Evolutionary conservation across 2,329 filamentous ascomycete species (phyloP).

Genomic region (Setomelanomma holmii): DNA sequence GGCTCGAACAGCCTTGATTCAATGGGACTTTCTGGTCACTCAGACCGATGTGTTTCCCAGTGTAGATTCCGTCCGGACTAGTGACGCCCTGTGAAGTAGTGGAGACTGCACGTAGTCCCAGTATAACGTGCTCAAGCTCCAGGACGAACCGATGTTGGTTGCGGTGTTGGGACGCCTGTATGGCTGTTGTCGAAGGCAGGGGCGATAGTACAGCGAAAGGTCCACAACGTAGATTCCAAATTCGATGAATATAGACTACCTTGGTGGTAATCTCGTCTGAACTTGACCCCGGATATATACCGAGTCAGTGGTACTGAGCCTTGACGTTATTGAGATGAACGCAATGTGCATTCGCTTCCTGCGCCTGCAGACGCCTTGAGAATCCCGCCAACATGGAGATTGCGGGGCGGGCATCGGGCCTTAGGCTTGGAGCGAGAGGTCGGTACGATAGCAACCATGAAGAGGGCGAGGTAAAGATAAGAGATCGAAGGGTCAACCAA

Average conservation of each 20-base stretch:
- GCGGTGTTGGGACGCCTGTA: too few species aligned
- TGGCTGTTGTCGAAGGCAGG: too few species aligned
- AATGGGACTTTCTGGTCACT: too few species aligned
- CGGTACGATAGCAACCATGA: slow-evolving; percentile 4
- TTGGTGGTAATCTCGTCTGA: not conserved
- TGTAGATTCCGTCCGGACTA: too few species aligned
- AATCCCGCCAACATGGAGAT: slow-evolving; percentile 7
- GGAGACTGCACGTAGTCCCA: not conserved
- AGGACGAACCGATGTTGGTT: too few species aligned
- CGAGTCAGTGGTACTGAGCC: slow-evolving; percentile 11
- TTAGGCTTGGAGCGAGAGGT: not conserved
- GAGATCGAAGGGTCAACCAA: slow-evolving; percentile 14
- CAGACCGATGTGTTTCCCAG: too few species aligned
- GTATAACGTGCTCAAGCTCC: too few species aligned
- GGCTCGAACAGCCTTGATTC: too few species aligned
- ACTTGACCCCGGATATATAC: slow-evolving; percentile 9
- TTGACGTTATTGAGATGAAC: slow-evolving; percentile 2
- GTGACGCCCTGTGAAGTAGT: not conserved
- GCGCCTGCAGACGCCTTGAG: slow-evolving; percentile 1
- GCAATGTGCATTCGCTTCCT: slow-evolving; percentile 10
- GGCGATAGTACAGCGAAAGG: not conserved
- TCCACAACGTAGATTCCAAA: too few species aligned
- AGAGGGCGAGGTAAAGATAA: slow-evolving; percentile 23
- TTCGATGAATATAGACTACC: not conserved
- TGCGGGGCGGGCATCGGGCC: slow-evolving; percentile 20